Evolutionary conservation across 1,139 yeast genomes (phyloP), one percentile per base, ranked within the genome.

Genomic region (Sporopachydermia cereana): DNA sequence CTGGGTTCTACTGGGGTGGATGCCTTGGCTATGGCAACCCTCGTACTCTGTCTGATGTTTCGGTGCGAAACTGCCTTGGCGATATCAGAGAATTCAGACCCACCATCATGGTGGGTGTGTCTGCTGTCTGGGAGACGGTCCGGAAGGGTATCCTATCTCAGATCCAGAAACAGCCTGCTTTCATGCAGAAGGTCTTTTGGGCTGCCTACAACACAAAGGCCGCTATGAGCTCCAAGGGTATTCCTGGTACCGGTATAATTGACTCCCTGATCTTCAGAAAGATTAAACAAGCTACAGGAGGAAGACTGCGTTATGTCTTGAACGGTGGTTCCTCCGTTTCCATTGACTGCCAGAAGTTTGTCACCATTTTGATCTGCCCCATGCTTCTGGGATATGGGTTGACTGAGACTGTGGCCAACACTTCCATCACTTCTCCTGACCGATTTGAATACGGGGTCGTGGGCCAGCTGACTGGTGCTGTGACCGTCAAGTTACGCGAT

Each of bases 81-180:
- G 99, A 91, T 62, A 76, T 91, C 68, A 75, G 75, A 49, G 88
- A 84, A 59, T 85, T 86, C 66, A 74, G 77, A 62, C 99, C 99
- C 50, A 83, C 96, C 9, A 67, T 91, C 54, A 85, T 91, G 96
- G 96, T 88, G 52, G 98, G 96, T 62, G 98, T 93, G 47, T 97
- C 98, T 16, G 96, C 98, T 2, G 97, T 91, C 46, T 93, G 96
- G 96, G 99, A 91, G 69, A 75, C 83, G 25, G 86, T 91, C 50
- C 82, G 94, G 66, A 91, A 91, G 69, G 99, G 98, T 48, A 84
- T 91, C 49, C 55, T 85, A 51, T 75, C 77, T 46, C 89, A 89
- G 67, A 74, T 93, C 50, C 69, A 71, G 53, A 76, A 77, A 55
- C 74, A 74, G 57, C 84, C 96, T 14, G 56, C 77, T 16, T 54